A percentile compares a stretch with the other conserved stretches of the same genome.
phyloP scores from a whole-genome alignment of 169 alveolate genomes.

The Pseudocohnilembus persalinus region DNA sequence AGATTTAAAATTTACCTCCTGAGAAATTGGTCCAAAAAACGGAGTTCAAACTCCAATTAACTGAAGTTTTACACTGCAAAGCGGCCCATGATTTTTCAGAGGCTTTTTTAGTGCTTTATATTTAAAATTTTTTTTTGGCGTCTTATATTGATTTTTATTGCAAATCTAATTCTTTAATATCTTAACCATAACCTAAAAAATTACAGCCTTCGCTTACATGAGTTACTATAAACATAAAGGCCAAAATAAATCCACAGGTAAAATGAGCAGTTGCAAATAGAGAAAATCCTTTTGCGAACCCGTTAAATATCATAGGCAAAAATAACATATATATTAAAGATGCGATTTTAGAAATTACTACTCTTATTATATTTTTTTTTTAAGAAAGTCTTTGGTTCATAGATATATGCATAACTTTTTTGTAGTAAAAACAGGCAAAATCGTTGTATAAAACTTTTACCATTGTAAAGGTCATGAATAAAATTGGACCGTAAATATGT shows the following conservation, averaged over 20 bases:
- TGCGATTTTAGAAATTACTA: background rate
- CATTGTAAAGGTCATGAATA: background rate
- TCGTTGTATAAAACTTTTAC: background rate
- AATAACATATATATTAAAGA: background rate
- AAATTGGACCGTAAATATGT: slow-evolving; percentile 31
- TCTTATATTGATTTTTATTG: background rate
- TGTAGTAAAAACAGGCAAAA: background rate
- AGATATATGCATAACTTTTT: background rate
- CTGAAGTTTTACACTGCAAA: background rate
- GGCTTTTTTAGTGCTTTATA: background rate
- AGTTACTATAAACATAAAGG: background rate
- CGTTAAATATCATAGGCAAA: background rate
- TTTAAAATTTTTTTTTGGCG: background rate
- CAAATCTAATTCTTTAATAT: background rate
- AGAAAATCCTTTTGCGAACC: background rate
- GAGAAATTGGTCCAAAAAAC: background rate
- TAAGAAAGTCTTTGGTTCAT: background rate
- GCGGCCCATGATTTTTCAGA: background rate
- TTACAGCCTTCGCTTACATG: background rate
- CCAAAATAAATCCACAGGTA: background rate
- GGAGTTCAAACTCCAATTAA: background rate
- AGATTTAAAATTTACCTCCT: background rate
- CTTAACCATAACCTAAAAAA: background rate
- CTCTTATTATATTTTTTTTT: background rate
- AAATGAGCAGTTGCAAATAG: background rate